Percentiles rank a stretch among this genome's conserved stretches.
These are phyloP conservation scores for Artemisia tridentata DNA, from an alignment of 129 eudicot species.

Conservation along the genomic window DNA sequence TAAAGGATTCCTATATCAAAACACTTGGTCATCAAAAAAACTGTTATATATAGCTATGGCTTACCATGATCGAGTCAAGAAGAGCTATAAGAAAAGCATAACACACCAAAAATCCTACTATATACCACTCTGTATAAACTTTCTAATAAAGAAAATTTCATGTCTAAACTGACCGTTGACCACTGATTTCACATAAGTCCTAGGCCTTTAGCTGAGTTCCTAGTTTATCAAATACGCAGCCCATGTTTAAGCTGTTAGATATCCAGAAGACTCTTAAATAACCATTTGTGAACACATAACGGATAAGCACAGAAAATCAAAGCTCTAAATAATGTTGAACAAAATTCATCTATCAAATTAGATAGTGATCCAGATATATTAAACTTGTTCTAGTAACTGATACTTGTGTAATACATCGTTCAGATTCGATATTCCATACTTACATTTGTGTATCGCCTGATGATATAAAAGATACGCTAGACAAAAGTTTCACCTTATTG, in stretches of 20 bases:
- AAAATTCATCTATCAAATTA: neutral
- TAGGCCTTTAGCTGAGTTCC: neutral
- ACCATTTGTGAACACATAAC: neutral
- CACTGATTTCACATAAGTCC: neutral
- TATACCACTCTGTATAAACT: neutral
- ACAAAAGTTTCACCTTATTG: slow-evolving; percentile 19
- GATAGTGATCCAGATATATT: neutral
- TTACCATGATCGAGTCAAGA: neutral
- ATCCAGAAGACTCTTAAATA: neutral
- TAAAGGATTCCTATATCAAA: neutral
- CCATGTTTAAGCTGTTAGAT: neutral
- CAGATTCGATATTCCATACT: slow-evolving; percentile 7
- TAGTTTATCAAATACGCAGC: neutral
- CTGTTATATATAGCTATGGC: neutral
- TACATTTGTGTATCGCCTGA: neutral
- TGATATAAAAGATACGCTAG: neutral
- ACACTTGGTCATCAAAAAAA: neutral
- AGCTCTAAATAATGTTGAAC: neutral
- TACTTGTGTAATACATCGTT: slow-evolving; percentile 7
- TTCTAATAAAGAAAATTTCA: neutral
- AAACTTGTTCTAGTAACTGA: neutral
- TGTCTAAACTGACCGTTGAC: neutral
- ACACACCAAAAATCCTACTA: neutral
- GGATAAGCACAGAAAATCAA: neutral
- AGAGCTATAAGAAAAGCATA: slow-evolving; percentile 13